Evolutionary conservation across 495 filamentous ascomycete genomes (phyloP).

Genomic region (Aspergillus ostianus): DNA sequence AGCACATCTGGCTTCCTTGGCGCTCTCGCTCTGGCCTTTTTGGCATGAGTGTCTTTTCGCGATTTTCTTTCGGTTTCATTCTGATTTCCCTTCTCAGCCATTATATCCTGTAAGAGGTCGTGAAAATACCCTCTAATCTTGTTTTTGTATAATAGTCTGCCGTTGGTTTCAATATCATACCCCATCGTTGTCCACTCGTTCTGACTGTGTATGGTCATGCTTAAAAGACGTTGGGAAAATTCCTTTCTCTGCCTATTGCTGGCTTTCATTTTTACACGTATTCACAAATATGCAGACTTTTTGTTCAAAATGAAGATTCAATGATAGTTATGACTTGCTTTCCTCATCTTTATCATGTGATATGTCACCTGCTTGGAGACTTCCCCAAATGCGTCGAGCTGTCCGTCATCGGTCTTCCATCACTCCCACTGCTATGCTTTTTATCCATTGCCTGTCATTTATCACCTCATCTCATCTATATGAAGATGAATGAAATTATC

Average conservation of each 20-base stretch:
- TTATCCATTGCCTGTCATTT: not conserved
- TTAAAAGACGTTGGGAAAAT: not conserved
- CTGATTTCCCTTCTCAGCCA: slow-evolving; percentile 4
- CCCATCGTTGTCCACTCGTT: not conserved
- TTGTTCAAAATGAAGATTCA: not conserved
- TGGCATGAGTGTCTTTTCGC: slow-evolving; percentile 12
- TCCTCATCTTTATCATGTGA: not conserved
- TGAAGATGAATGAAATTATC: not conserved
- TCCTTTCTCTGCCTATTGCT: not conserved
- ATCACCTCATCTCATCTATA: not conserved
- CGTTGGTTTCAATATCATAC: slow-evolving; percentile 1
- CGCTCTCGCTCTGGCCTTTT: slow-evolving; percentile 20
- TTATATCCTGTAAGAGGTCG: slow-evolving; percentile 8
- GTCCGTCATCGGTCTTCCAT: too few species aligned
- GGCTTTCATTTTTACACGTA: not conserved
- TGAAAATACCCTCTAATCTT: slow-evolving; percentile 2
- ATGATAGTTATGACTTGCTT: not conserved
- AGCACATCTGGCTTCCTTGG: slow-evolving; percentile 19
- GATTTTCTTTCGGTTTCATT: slow-evolving; percentile 2
- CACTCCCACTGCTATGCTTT: too few species aligned
- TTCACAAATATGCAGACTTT: not conserved
- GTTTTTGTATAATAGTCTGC: slow-evolving; percentile 13
- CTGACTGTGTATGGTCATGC: not conserved
- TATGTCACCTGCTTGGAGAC: not conserved
- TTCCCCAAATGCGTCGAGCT: too few species aligned